A percentile compares a stretch with the other conserved stretches of the same genome.
Conservation (phyloP, 2,329 filamentous ascomycete species). For the Hypoxylon sp. region DNA sequence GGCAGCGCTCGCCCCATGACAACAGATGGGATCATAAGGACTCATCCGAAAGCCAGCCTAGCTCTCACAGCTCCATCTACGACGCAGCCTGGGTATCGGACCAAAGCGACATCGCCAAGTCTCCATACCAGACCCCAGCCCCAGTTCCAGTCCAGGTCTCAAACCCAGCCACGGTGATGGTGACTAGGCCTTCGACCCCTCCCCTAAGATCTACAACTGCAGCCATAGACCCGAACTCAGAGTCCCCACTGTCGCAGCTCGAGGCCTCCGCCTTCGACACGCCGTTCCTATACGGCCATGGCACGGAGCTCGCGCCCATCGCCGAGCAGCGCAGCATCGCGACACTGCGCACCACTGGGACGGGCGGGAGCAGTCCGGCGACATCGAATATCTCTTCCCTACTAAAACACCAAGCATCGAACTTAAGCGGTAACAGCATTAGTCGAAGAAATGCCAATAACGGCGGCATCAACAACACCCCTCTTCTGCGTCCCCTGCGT, state of each 20-base stretch:
- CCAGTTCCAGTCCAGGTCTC: background rate
- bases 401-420: conserved; percentile 46
- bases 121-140: conserved; percentile 45
- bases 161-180: background rate
- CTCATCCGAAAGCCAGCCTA: conserved; percentile 57
- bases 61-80: conserved; percentile 56
- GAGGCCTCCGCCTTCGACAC: conserved; percentile 48
- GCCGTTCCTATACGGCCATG: conserved; percentile 58
- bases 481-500: conserved; percentile 43
- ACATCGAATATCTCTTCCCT: conserved; percentile 53
- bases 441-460: background rate
- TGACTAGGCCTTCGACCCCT: conserved; percentile 40
- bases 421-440: conserved; percentile 20
- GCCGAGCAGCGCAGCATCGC: conserved; percentile 58
- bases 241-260: conserved; percentile 51
- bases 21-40: conserved; percentile 54
- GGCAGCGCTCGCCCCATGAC: conserved; percentile 7
- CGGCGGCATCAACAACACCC: conserved; percentile 7
- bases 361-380: conserved; percentile 41
- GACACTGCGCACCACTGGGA: conserved; percentile 51
- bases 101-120: conserved; percentile 48
- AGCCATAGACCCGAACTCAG: conserved; percentile 48
- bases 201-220: conserved; percentile 15
- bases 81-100: conserved; percentile 57
- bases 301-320: conserved; percentile 59